phyloP scores from a whole-genome alignment of 2,329 filamentous ascomycete species.

The Atkinsonella hypoxylon region DNA sequence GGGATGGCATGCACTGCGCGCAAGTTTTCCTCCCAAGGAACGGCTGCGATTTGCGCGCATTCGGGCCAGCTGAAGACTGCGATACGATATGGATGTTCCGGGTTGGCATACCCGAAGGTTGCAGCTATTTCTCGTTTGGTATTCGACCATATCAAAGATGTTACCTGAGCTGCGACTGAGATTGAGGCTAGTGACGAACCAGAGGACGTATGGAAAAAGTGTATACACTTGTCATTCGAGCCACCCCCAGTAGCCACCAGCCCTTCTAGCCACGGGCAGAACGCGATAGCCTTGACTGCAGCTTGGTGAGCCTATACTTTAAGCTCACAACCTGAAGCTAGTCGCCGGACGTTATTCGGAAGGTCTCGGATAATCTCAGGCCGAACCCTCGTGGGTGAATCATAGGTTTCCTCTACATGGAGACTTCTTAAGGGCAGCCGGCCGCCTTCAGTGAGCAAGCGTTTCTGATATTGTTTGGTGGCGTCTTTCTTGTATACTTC shows the following conservation, averaged over 20 bases:
- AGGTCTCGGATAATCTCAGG: conserved; percentile 3
- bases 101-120: conserved; percentile 87
- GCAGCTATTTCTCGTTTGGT: conserved; percentile 79
- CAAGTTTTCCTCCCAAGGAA: conserved; percentile 72
- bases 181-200: conserved; percentile 82
- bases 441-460: background rate
- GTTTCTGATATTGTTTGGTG: conserved; percentile 7
- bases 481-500: conserved; percentile 4
- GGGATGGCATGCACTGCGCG: conserved; percentile 79
- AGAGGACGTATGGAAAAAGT: conserved; percentile 83
- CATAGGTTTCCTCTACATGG: background rate
- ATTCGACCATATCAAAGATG: conserved; percentile 79
- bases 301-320: conserved; percentile 71
- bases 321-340: conserved; percentile 46
- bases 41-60: conserved; percentile 71
- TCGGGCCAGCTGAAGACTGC: conserved; percentile 93
- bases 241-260: conserved; percentile 86
- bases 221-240: conserved; percentile 87
- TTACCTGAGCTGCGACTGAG: conserved; percentile 86
- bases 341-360: conserved; percentile 28
- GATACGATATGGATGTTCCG: conserved; percentile 78
- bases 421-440: background rate
- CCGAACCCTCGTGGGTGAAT: background rate
- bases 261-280: conserved; percentile 85
- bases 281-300: conserved; percentile 92